Percentiles rank a stretch among this genome's conserved stretches.
Conservation (phyloP, 768 basidiomycete genomes). For the Antrodiella citrinella region DNA sequence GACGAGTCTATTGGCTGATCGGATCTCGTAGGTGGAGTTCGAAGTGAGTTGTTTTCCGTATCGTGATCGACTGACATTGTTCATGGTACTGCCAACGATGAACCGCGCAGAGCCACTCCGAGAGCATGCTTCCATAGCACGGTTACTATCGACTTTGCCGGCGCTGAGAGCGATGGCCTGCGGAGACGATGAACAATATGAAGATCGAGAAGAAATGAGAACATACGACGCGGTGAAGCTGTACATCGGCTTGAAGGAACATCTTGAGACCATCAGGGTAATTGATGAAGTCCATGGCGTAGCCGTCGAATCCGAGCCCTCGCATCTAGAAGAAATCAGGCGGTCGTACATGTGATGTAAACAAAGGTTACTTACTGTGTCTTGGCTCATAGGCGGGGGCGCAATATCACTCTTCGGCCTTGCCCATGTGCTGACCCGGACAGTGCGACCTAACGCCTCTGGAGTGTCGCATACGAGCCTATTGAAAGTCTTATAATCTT, state of each 20-base stretch:
- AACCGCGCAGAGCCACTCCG: constrained; percentile 52
- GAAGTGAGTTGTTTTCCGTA: constrained; percentile 62
- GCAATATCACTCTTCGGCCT: constrained; percentile 31
- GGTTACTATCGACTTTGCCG: constrained; percentile 17
- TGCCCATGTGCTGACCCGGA: constrained; percentile 62
- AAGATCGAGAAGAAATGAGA: too few relatives aligned
- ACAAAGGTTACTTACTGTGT: constrained; percentile 38
- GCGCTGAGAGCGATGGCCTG: constrained; percentile 55
- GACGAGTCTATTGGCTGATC: constrained; percentile 46
- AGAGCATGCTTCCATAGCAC: constrained; percentile 55
- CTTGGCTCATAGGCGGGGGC: constrained; percentile 47
- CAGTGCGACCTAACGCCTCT: constrained; percentile 42
- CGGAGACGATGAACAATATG: background rate
- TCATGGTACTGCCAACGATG: constrained; percentile 50
- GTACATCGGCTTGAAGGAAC: constrained; percentile 56
- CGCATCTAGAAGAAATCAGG: constrained; percentile 37
- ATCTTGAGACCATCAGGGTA: constrained; percentile 69
- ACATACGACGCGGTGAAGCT: constrained; percentile 70
- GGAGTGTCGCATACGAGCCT: constrained; percentile 55
- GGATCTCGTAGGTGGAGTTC: constrained; percentile 54
- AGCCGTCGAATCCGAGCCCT: constrained; percentile 66
- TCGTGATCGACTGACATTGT: constrained; percentile 54
- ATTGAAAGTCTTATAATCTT: constrained; percentile 73
- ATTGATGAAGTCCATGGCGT: constrained; percentile 72
- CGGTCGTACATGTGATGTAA: background rate